A percentile compares a stretch with the other conserved stretches of the same genome.
These are phyloP conservation scores for Arthrobotrys sinensis DNA, from an alignment of 2,329 filamentous ascomycete species.

Conservation along the genomic window DNA sequence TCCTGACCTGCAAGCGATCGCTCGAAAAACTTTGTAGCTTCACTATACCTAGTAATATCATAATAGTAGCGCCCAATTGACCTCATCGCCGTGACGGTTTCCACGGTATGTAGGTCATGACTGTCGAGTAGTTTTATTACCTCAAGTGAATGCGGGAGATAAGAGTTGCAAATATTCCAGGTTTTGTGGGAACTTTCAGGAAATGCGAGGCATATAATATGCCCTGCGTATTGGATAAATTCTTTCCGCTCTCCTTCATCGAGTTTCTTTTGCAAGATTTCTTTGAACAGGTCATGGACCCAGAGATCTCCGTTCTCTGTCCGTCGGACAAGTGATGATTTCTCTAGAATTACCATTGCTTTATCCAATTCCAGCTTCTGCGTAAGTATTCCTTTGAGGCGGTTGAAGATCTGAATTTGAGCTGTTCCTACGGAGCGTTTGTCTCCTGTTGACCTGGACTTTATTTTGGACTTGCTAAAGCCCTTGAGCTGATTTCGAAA, in stretches of 20 bases:
- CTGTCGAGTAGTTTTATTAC: neutral
- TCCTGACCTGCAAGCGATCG: constrained; percentile 42
- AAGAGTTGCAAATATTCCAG: constrained; percentile 14
- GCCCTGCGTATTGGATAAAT: neutral
- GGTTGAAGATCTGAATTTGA: neutral
- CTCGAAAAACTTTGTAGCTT: constrained; percentile 40
- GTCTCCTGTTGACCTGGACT: neutral
- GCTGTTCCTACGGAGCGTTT: neutral
- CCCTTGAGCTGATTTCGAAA: neutral
- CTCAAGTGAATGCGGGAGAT: constrained; percentile 11
- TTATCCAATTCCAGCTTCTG: constrained; percentile 1
- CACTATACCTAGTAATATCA: constrained; percentile 33
- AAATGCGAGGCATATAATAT: constrained; percentile 15
- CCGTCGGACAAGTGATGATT: constrained; percentile 28
- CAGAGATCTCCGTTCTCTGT: constrained; percentile 25
- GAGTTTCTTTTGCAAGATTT: constrained; percentile 10
- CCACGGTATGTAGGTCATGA: neutral
- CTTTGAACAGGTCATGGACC: constrained; percentile 36
- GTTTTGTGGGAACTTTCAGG: neutral
- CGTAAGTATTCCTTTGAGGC: neutral
- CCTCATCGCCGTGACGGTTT: neutral
- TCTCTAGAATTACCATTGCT: constrained; percentile 12
- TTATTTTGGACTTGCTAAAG: neutral
- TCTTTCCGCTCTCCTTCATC: constrained; percentile 10
- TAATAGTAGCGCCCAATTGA: constrained; percentile 5